Evolutionary conservation across 2,329 filamentous ascomycete genomes (phyloP).

Genomic region (Venturia aucupariae): DNA sequence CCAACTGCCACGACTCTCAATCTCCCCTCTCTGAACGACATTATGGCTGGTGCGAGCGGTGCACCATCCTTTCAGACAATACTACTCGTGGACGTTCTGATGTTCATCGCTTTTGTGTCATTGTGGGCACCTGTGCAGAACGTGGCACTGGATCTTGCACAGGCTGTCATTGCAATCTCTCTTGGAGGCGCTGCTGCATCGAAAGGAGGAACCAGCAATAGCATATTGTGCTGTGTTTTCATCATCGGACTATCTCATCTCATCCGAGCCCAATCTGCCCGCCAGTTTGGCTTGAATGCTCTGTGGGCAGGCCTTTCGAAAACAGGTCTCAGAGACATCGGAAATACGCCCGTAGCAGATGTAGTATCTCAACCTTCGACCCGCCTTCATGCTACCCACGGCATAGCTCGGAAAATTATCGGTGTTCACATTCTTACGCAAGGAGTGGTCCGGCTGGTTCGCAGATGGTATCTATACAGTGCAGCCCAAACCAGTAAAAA

Average conservation of each 20-base stretch:
- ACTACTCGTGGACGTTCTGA: slow-evolving; percentile 71
- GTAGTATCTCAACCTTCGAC: not conserved
- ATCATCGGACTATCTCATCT: slow-evolving; percentile 50
- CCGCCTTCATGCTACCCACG: slow-evolving; percentile 6
- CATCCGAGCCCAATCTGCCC: slow-evolving; percentile 44
- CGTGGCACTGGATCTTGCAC: slow-evolving; percentile 79
- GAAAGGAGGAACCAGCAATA: slow-evolving; percentile 59
- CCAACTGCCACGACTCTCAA: slow-evolving; percentile 67
- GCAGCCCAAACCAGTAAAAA: slow-evolving; percentile 29
- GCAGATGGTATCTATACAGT: slow-evolving; percentile 33
- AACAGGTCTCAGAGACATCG: slow-evolving; percentile 23
- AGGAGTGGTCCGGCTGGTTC: slow-evolving; percentile 60
- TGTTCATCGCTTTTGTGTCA: slow-evolving; percentile 77
- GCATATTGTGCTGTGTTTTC: slow-evolving; percentile 60
- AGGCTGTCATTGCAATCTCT: slow-evolving; percentile 87
- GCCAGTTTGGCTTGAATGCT: slow-evolving; percentile 32
- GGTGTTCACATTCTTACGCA: slow-evolving; percentile 69
- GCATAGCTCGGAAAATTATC: slow-evolving; percentile 45
- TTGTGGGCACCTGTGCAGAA: slow-evolving; percentile 82
- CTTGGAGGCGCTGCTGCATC: slow-evolving; percentile 71
- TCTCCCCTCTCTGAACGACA: slow-evolving; percentile 74
- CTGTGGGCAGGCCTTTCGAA: slow-evolving; percentile 31
- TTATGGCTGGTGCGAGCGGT: slow-evolving; percentile 79
- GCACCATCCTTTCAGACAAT: slow-evolving; percentile 81
- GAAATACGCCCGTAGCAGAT: not conserved